These are phyloP conservation scores for Penicillium cosmopolitanum DNA, from an alignment of 495 filamentous ascomycete genomes.

Conservation along the genomic window DNA sequence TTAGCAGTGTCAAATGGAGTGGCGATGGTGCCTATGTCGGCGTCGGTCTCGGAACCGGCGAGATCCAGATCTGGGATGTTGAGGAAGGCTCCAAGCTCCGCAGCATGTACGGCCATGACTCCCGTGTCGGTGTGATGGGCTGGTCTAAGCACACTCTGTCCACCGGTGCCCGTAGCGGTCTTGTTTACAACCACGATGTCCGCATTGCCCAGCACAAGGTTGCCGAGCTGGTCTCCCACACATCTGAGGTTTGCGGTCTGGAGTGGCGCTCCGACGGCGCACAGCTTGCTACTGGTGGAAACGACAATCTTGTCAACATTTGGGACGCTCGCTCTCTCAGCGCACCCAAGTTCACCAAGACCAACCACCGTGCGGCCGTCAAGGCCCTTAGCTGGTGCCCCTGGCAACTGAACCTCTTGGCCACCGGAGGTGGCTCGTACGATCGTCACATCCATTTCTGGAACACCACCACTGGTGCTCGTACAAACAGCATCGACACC, in stretches of 20 bases:
- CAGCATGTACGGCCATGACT: conserved; percentile 97
- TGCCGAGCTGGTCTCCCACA: conserved; percentile 94
- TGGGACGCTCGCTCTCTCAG: conserved; percentile 94
- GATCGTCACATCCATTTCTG: conserved; percentile 99
- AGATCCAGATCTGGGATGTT: conserved; percentile 99
- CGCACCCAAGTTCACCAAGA: conserved; percentile 98
- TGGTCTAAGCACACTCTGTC: conserved; percentile 98
- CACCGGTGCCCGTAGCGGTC: conserved; percentile 88
- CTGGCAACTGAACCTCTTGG: conserved; percentile 96
- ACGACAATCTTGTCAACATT: conserved; percentile 98
- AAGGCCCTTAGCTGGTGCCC: conserved; percentile 99
- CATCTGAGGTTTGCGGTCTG: conserved; percentile 94
- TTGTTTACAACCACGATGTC: conserved; percentile 99
- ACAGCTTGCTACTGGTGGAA: conserved; percentile 94
- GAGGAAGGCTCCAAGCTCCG: conserved; percentile 93
- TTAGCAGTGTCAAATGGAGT: conserved; percentile 98
- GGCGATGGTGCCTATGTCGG: conserved; percentile 95
- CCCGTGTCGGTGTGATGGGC: conserved; percentile 95
- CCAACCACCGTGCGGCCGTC: conserved; percentile 97
- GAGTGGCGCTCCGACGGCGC: conserved; percentile 97
- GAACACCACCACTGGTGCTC: conserved; percentile 96
- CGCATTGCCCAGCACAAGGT: conserved; percentile 97
- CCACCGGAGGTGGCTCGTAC: conserved; percentile 94
- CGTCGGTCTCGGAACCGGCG: conserved; percentile 91
- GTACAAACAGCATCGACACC: conserved; percentile 98